These are phyloP conservation scores for Dendrostoma leiphaemia DNA, from an alignment of 2,329 filamentous ascomycete species.

Conservation along the genomic window DNA sequence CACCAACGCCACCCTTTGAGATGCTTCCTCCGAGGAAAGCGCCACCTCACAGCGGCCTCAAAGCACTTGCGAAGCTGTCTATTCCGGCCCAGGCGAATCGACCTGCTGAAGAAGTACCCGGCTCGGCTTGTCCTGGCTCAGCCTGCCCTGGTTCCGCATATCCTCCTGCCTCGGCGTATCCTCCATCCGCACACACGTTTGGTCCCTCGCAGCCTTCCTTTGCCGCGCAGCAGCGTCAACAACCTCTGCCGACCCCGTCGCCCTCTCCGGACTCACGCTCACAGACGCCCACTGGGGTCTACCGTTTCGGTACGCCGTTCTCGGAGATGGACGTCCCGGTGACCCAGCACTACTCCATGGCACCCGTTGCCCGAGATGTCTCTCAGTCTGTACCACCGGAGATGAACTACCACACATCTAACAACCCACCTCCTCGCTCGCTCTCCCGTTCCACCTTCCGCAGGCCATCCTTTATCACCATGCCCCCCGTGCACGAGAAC, in stretches of 20 bases:
- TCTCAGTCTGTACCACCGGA: constrained; percentile 93
- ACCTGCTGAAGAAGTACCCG: constrained; percentile 21
- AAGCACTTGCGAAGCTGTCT: constrained; percentile 59
- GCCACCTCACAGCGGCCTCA: constrained; percentile 52
- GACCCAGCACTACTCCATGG: constrained; percentile 63
- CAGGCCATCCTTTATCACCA: constrained; percentile 65
- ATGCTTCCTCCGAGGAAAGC: constrained; percentile 47
- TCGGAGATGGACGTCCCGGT: constrained; percentile 89
- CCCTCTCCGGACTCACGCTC: constrained; percentile 47
- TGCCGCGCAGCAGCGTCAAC: constrained; percentile 14
- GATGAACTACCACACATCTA: constrained; percentile 71
- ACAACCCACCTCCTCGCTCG: constrained; percentile 38
- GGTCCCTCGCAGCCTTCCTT: constrained; percentile 11
- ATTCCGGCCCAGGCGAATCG: constrained; percentile 44
- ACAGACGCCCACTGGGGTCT: constrained; percentile 56
- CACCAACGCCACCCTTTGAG: constrained; percentile 69
- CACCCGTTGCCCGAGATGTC: constrained; percentile 71
- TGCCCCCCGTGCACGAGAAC: constrained; percentile 70
- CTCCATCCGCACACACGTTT: constrained; percentile 15
- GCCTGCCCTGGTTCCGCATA: constrained; percentile 25
- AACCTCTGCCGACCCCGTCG: constrained; percentile 21
- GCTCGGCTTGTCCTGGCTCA: constrained; percentile 28
- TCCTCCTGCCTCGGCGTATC: constrained; percentile 20
- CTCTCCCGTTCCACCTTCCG: constrained; percentile 57
- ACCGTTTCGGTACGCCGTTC: constrained; percentile 81